These are phyloP conservation scores for Keithomyces neogunnii DNA, from an alignment of 2,329 filamentous ascomycete genomes.

Conservation along the genomic window DNA sequence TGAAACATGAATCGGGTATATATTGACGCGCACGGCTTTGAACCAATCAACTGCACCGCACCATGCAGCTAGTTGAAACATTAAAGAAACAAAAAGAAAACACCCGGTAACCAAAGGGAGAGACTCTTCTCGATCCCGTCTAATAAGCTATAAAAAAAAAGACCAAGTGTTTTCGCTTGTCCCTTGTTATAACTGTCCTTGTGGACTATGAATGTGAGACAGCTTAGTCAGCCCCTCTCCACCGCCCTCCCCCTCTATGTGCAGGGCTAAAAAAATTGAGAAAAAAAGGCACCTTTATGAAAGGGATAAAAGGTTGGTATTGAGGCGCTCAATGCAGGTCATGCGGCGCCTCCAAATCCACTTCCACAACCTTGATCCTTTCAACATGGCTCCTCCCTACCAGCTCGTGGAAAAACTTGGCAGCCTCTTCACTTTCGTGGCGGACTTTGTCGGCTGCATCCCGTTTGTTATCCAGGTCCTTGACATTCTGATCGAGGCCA, in stretches of 20 bases:
- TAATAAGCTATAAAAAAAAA: background rate
- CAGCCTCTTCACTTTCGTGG: conserved; percentile 75
- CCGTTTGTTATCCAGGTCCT: conserved; percentile 69
- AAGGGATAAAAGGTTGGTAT: background rate
- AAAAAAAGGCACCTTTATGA: no score
- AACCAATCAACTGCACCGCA: background rate
- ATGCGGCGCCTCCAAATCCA: conserved; percentile 48
- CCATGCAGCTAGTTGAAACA: background rate
- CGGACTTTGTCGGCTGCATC: conserved; percentile 78
- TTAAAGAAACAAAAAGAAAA: background rate
- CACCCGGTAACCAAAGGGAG: background rate
- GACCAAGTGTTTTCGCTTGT: no score
- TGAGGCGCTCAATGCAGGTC: conserved; percentile 18
- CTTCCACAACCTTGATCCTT: conserved; percentile 37
- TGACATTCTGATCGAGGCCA: conserved; percentile 74
- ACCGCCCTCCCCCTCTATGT: no score
- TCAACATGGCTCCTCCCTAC: conserved; percentile 55
- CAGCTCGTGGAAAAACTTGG: conserved; percentile 85
- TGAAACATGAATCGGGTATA: background rate
- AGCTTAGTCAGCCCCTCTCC: no score
- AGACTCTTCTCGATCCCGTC: background rate
- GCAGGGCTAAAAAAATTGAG: no score
- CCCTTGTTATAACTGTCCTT: no score
- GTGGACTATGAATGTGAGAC: no score
- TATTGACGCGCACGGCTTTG: background rate